A percentile compares a stretch with the other conserved stretches of the same genome.
Evolutionary conservation across 1,284 basidiomycete species (phyloP).

Genomic region (Anthracocystis setariae): DNA sequence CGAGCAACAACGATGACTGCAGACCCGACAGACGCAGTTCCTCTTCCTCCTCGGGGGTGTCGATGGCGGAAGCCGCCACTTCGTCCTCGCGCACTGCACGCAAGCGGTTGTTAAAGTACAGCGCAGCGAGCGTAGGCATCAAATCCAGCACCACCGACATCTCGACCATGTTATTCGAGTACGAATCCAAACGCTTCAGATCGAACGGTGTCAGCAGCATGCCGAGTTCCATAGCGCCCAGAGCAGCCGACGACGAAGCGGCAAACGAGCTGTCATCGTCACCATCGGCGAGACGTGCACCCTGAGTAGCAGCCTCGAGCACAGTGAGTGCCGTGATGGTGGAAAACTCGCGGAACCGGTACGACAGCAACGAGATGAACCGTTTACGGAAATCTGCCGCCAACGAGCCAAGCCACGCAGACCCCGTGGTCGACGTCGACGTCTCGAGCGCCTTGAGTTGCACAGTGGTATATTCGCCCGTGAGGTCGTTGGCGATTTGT

Average conservation of each 20-base stretch:
- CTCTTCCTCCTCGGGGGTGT: slow-evolving; percentile 39
- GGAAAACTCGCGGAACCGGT: slow-evolving; percentile 92
- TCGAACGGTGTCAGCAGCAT: slow-evolving; percentile 88
- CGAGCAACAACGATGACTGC: slow-evolving; percentile 68
- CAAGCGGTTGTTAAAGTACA: slow-evolving; percentile 80
- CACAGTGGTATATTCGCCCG: slow-evolving; percentile 94
- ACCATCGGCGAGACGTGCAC: slow-evolving; percentile 67
- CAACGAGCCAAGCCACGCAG: slow-evolving; percentile 88
- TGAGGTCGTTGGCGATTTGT: slow-evolving; percentile 92
- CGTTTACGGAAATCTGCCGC: slow-evolving; percentile 91
- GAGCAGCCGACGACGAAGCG: slow-evolving; percentile 15
- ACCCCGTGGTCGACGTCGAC: slow-evolving; percentile 68
- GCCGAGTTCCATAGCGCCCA: slow-evolving; percentile 76
- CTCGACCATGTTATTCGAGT: slow-evolving; percentile 94
- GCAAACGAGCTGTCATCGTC: slow-evolving; percentile 17
- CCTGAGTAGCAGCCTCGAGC: slow-evolving; percentile 82
- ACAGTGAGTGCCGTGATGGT: slow-evolving; percentile 86
- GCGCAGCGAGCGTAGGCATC: slow-evolving; percentile 79
- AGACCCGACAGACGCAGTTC: slow-evolving; percentile 56
- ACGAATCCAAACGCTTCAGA: slow-evolving; percentile 92
- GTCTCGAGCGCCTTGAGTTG: slow-evolving; percentile 76
- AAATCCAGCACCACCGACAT: slow-evolving; percentile 96
- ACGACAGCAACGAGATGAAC: slow-evolving; percentile 88
- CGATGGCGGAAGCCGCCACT: slow-evolving; percentile 45
- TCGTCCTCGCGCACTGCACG: slow-evolving; percentile 60